A percentile compares a stretch with the other conserved stretches of the same genome.
Conservation (phyloP, 306 rosid species). For the Citrullus mucosospermus region DNA sequence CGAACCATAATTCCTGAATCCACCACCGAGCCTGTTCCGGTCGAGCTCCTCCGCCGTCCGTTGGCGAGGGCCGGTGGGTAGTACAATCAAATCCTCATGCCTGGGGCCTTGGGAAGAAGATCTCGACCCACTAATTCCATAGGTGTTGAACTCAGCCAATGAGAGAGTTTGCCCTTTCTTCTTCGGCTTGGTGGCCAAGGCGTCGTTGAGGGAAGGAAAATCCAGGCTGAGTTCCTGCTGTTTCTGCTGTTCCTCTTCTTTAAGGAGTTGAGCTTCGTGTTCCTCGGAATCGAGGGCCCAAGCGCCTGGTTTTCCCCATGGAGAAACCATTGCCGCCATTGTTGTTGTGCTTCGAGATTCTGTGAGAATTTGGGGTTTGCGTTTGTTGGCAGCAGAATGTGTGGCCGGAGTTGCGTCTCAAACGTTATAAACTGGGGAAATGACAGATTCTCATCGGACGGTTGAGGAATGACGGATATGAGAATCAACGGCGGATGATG, state of each 20-base stretch:
- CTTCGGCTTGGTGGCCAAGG: conserved; percentile 64
- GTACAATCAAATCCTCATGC: conserved; percentile 29
- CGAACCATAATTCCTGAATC: conserved; percentile 33
- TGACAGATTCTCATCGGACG: not conserved
- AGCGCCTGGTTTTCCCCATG: conserved; percentile 86
- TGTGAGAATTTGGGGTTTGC: not conserved
- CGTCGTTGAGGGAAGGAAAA: conserved; percentile 74
- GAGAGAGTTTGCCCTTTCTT: conserved; percentile 57
- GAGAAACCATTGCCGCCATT: conserved; percentile 86
- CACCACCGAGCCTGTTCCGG: conserved; percentile 44
- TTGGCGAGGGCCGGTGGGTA: conserved; percentile 84
- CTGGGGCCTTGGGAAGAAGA: conserved; percentile 8
- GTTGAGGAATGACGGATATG: not conserved
- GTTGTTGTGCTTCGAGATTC: conserved; percentile 4
- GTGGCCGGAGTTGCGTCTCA: not conserved
- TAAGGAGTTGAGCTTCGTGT: conserved; percentile 50
- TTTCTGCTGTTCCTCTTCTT: not conserved
- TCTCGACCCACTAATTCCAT: conserved; percentile 21
- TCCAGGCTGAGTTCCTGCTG: conserved; percentile 20
- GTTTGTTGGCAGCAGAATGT: not conserved
- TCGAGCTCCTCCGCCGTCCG: conserved; percentile 82
- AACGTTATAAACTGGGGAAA: not conserved
- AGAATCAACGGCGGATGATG: not conserved
- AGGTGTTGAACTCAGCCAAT: conserved; percentile 47
- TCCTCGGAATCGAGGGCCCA: conserved; percentile 85